These are phyloP conservation scores for Suhomyces taliae DNA, from an alignment of 1,139 yeast species.

Conservation along the genomic window DNA sequence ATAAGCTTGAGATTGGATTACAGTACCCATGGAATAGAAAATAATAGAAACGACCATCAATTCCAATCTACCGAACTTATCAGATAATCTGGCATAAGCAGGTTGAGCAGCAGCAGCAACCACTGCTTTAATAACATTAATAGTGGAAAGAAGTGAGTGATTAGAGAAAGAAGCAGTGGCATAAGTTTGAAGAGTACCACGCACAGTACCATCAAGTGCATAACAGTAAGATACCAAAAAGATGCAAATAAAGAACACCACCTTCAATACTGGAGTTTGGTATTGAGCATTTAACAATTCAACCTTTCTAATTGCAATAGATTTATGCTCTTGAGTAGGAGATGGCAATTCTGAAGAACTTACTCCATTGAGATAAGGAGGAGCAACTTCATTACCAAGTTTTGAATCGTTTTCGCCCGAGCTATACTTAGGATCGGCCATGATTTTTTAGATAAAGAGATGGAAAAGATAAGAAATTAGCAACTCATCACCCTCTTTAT, in stretches of 20 bases:
- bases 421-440: neutral
- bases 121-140: slow-evolving; percentile 61
- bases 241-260: slow-evolving; percentile 47
- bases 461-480: slow-evolving; percentile 1
- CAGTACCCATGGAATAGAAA: slow-evolving; percentile 68
- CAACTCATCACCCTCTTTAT: neutral
- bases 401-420: neutral
- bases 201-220: slow-evolving; percentile 60
- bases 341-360: neutral
- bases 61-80: slow-evolving; percentile 68
- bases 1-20: slow-evolving; percentile 66
- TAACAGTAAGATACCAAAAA: slow-evolving; percentile 65
- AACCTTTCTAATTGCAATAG: slow-evolving; percentile 41
- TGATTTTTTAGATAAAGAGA: neutral
- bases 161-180: slow-evolving; percentile 58
- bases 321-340: slow-evolving; percentile 14
- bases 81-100: slow-evolving; percentile 66
- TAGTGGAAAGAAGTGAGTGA: slow-evolving; percentile 66
- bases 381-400: neutral
- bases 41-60: slow-evolving; percentile 53
- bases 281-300: slow-evolving; percentile 43
- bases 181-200: slow-evolving; percentile 48
- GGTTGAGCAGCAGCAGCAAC: slow-evolving; percentile 75
- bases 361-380: neutral
- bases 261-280: slow-evolving; percentile 20